phyloP scores from a whole-genome alignment of 495 filamentous ascomycete species.

The Penicillium silybi region DNA sequence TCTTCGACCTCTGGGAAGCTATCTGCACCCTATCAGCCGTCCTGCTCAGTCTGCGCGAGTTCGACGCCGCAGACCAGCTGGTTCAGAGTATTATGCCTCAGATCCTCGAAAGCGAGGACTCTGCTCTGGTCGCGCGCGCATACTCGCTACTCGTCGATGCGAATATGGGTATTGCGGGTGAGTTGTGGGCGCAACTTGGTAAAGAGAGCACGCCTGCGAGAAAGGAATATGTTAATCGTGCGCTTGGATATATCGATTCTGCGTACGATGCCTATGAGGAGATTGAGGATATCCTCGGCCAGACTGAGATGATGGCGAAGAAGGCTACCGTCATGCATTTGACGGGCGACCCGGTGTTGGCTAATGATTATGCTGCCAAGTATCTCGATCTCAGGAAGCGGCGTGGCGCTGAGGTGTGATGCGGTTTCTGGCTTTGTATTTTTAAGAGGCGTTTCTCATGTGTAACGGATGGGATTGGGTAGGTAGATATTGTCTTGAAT shows the following conservation, averaged over 20 bases:
- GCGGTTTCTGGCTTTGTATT: not conserved
- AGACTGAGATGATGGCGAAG: constrained; percentile 82
- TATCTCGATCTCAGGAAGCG: constrained; percentile 58
- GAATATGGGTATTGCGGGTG: constrained; percentile 75
- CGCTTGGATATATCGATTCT: constrained; percentile 62
- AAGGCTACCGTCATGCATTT: constrained; percentile 77
- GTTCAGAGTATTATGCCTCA: constrained; percentile 77
- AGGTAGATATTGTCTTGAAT: not conserved
- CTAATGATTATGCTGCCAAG: constrained; percentile 71
- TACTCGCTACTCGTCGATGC: constrained; percentile 79
- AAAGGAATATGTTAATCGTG: constrained; percentile 60
- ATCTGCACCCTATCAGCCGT: constrained; percentile 66
- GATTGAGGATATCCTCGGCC: constrained; percentile 68
- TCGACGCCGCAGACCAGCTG: constrained; percentile 61
- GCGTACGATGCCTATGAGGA: constrained; percentile 66
- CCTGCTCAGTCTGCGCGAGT: constrained; percentile 70
- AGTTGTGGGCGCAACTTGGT: constrained; percentile 22
- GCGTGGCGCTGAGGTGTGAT: constrained; percentile 17
- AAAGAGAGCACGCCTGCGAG: constrained; percentile 25
- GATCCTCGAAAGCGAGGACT: constrained; percentile 70
- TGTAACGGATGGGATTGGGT: not conserved
- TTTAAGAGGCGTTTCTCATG: not conserved
- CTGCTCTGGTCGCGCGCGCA: constrained; percentile 58
- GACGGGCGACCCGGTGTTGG: constrained; percentile 63
- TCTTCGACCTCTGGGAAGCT: constrained; percentile 74